Evolutionary conservation across 495 filamentous ascomycete genomes (phyloP), one percentile per base, ranked within the genome.

Genomic region (Penicillium lagena): DNA sequence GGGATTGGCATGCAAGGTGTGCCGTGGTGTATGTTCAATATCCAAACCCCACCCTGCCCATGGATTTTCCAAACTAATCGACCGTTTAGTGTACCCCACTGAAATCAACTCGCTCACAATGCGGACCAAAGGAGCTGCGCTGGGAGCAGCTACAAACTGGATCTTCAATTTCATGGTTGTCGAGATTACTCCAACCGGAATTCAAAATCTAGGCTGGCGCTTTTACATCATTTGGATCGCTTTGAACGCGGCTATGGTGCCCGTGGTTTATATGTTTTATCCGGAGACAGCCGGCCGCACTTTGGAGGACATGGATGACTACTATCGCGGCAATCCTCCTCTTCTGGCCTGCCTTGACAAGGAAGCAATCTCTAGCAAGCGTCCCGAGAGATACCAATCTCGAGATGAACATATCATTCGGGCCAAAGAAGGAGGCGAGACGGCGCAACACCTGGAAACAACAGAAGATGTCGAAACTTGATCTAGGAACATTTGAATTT

Each of bases 151-250:
- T 1, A 75, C 72, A 7, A 77, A 78, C 45, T 79, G 78, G 77
- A 67, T 76, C 42, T 68, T 76, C 56, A 82, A 83, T 50, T 83
- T 78, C 49, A 74, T 77, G 63, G 66, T 83, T 15, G 81, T 82
- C 12, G 71, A 80, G 55, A 75, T 81, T 33, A 85, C 80, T 0
- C 79, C 77, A 1, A 64, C 71, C 17, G 77, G 52, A 0, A 46
- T 55, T 13, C 29, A 54, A 3, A 58, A 50, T 15, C 40, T 66
- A 4, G 40, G 48, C 0, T 63, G 47, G 46, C 38, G 37, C 7
- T 50, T 58, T 12, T 66, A 62, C 28, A 47, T 63, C n/a, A 49
- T 63, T 15, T 66, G 58, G 49, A 40, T 40, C 12, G 50, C 46
- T 0, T 35, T 65, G 9, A 65, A 65, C 32, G 48, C 51, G 2